Conservation (phyloP, 2,329 filamentous ascomycete genomes). For the Arthroderma sp. region DNA sequence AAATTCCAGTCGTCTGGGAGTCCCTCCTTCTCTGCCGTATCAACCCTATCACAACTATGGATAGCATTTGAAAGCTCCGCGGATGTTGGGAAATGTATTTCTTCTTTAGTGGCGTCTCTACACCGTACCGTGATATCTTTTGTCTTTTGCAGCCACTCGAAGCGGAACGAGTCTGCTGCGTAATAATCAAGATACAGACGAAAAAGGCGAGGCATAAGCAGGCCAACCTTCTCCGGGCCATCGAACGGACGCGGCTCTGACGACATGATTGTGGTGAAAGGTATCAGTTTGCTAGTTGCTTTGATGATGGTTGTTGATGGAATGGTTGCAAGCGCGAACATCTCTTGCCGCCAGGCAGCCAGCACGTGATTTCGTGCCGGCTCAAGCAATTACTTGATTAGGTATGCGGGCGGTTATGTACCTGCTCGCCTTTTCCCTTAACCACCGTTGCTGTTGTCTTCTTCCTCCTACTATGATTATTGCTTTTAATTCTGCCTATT, state of each 20-base stretch:
- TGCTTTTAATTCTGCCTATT: background rate
- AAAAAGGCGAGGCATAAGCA: slow-evolving; percentile 7
- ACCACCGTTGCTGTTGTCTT: background rate
- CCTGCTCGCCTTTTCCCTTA: no score
- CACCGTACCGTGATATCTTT: slow-evolving; percentile 8
- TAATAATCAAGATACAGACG: slow-evolving; percentile 1
- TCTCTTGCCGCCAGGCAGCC: background rate
- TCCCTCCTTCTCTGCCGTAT: background rate
- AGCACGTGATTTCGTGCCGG: background rate
- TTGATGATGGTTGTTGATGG: background rate
- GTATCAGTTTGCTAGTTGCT: background rate
- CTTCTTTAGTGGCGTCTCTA: slow-evolving; percentile 5
- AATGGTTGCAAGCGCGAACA: background rate
- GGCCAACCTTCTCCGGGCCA: slow-evolving; percentile 3
- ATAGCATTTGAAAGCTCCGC: slow-evolving; percentile 8
- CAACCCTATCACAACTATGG: slow-evolving; percentile 4
- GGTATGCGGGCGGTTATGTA: no score
- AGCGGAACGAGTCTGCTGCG: slow-evolving; percentile 5
- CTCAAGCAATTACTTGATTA: background rate
- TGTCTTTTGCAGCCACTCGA: slow-evolving; percentile 9
- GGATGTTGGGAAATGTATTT: slow-evolving; percentile 4
- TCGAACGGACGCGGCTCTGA: slow-evolving; percentile 2
- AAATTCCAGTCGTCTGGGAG: slow-evolving; percentile 8
- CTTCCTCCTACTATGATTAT: background rate
- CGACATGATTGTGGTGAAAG: background rate